phyloP scores from a whole-genome alignment of 2,329 filamentous ascomycete genomes.

The Arthrobotrys sinensis region DNA sequence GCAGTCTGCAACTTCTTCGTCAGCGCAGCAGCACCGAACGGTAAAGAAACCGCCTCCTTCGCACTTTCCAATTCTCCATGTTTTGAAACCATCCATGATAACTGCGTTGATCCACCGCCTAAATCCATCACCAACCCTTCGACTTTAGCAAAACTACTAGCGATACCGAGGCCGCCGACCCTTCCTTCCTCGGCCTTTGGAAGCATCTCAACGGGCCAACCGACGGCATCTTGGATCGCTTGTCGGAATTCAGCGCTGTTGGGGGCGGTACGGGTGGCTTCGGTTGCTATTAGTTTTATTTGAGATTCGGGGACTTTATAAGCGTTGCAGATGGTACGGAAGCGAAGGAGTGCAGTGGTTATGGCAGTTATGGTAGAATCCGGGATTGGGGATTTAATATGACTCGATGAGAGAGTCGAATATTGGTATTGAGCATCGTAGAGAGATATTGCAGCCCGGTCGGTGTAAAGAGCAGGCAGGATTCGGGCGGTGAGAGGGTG shows the following conservation, averaged over 20 bases:
- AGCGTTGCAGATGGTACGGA: constrained; percentile 79
- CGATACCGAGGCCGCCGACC: constrained; percentile 85
- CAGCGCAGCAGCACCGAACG: constrained; percentile 79
- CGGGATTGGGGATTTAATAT: constrained; percentile 70
- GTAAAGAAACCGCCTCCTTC: constrained; percentile 75
- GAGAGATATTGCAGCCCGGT: constrained; percentile 84
- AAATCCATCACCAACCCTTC: constrained; percentile 88
- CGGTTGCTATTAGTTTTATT: constrained; percentile 85
- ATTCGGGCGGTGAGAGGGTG: constrained; percentile 79
- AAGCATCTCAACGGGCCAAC: constrained; percentile 80
- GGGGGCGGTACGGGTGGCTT: constrained; percentile 85
- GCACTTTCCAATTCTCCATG: constrained; percentile 72
- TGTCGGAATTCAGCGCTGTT: constrained; percentile 80
- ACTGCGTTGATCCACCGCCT: constrained; percentile 81
- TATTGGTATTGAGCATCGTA: constrained; percentile 81
- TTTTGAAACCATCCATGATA: constrained; percentile 76
- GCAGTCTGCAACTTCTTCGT: constrained; percentile 71
- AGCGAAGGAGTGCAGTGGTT: constrained; percentile 77
- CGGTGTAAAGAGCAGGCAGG: constrained; percentile 82
- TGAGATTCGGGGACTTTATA: constrained; percentile 78
- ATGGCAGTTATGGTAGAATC: constrained; percentile 77
- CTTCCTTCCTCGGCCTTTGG: constrained; percentile 85
- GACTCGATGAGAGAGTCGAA: constrained; percentile 66
- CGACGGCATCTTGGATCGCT: constrained; percentile 76
- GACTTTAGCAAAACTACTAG: constrained; percentile 80